Base-by-base conservation (phyloP, 2,329 filamentous ascomycete species). In the Botrytis fabae region DNA sequence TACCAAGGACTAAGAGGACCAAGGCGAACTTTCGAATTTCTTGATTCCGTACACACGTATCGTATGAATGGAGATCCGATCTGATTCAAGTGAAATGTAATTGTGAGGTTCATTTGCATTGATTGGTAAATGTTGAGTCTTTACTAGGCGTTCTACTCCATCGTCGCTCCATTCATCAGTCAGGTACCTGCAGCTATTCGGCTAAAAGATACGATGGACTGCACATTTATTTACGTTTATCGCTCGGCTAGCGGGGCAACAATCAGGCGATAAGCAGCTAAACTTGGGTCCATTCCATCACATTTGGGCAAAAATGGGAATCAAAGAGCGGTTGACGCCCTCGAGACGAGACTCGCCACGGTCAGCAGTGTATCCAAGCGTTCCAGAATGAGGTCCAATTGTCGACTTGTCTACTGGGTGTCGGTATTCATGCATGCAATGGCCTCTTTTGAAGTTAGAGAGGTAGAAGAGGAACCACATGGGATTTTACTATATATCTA, bases 191-290 rank as follows among this genome's bases (percentile, higher is more conserved):
- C 60, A 63, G 60, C 60, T 42, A 28, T 63, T 63, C 60, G 38
- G 60, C 20, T 57, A 63, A 62, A 51, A n/a, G 48, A 51, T n/a
- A 51, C 25, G 38, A 38, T 38, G 35, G 4, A 35, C 1, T 42
- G 12, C 48, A 62, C 18, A 35, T 35, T 40, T 62, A 25, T 63
- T 63, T 63, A 63, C 60, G 1, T 63, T 28, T 42, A 63, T 63
- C 38, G 60, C 60, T 44, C 42, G 60, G 60, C 60, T 44, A 63
- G 60, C 60, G 60, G 60, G 60, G 60, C 60, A 42, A 63, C 60
- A 28, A 63, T 63, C 60, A 44, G 25, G 60, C 60, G 60, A 62
- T 62, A 62, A 62, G 60, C 60, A 62, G 28, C 38, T 40, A n/a
- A 62, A 61, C 25, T 35, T 61, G 59, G 59, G 20, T 61, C 25